Evolutionary conservation across 192 early-diverging fungal genomes (phyloP), one percentile per base, ranked within the genome.

Genomic region (Geosiphon pyriformis): DNA sequence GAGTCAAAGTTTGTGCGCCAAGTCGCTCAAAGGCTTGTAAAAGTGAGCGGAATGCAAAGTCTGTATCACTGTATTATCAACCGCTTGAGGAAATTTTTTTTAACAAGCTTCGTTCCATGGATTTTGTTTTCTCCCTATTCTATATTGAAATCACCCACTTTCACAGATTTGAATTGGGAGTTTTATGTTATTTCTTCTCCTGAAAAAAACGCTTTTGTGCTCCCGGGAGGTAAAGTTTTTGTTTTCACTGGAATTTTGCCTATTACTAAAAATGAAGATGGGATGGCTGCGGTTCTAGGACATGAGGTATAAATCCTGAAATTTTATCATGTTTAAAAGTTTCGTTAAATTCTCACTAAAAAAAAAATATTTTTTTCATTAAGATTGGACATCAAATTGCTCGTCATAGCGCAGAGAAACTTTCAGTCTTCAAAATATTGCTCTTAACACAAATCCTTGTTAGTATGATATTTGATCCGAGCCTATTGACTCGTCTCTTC

Each of bases 171-270:
- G 15, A 74, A 91, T 4, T 98, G 96, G 96, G 91, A 95, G 53
- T 80, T 97, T n/a, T 78, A 93, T 80, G 92, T 98, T 1, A 88
- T 98, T 53, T 73, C 91, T 32, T 80, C 84, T 26, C 81, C 84
- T 1, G 85, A 94, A 72, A 80, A 75, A 67, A 98, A 97, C 75
- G 96, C 96, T 2, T 96, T 98, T 76, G 95, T 97, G 8, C 75
- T 96, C 49, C 94, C 96, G 1, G 93, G 92, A 34, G 93, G 93
- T 33, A 94, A 95, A 74, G 88, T 98, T 0, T 98, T 98, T 85
- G 96, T 98, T 31, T 98, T 97, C 66, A 92, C 92, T 25, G 96
- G 96, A 3, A 85, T 98, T 20, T 77, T 98, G 2, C 88, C 88
- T 1, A 77, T 98, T 27, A 84, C 84, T 0, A 59, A 80, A 55